Evolutionary conservation across 306 rosid species (phyloP), one percentile per base, ranked within the genome.

Genomic region (Cucurbita maxima): DNA sequence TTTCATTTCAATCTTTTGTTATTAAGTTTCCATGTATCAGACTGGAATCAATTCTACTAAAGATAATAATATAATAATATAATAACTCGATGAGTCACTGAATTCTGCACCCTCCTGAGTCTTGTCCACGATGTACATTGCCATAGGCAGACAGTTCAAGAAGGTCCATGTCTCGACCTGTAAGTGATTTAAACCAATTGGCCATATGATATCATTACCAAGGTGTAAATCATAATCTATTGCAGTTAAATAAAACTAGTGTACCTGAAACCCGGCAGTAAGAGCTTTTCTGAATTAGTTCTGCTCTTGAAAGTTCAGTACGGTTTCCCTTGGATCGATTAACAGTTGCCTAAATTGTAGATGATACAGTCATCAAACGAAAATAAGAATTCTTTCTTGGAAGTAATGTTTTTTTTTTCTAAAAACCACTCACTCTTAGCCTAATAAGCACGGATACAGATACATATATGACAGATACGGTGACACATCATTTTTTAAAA

Each of bases 91-190:
- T 69, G 52, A 79, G 81, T 87, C 81, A 91, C 63, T 91, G 96
- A 77, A 91, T 91, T 85, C 87, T 87, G 82, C 97, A 91, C 36
- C 99, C 96, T 25, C 96, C 88, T 5, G 88, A 84, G 76, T 95
- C 96, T 45, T 75, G 91, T 71, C 86, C 91, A 4, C 67, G 91
- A 57, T 82, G 91, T 6, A 89, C 93, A 71, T 82, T 91, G 54
- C 97, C 97, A 72, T 78, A 91, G 58, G 96, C 97, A 16, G 96
- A 91, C 60, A 91, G 78, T 81, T 95, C 99, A 53, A 91, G 76
- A 63, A 95, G 91, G 83, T 95, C 99, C 99, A 95, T 89, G 68
- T 91, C 96, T 60, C 96, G 86, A 76, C 82, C 97, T 89, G 82
- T 79, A 84, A 75, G 52, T 78, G 72, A 80, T 75, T 72, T 68